Conservation (phyloP, 768 basidiomycete species). For the Paxillus rubicundulus region DNA sequence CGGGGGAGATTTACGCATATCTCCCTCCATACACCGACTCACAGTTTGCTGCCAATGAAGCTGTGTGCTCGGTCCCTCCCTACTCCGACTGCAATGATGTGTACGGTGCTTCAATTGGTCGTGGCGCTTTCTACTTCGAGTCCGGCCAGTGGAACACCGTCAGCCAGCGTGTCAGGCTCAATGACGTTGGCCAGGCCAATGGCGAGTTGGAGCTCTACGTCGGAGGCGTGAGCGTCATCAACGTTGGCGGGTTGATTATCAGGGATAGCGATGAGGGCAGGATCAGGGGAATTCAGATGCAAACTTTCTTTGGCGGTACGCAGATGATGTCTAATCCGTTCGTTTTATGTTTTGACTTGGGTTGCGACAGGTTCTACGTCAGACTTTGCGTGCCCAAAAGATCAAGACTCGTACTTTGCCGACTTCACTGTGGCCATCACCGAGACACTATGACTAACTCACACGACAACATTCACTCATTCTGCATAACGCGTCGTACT, state of each 20-base stretch:
- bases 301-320: slow-evolving; percentile 78
- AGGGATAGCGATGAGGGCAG: slow-evolving; percentile 45
- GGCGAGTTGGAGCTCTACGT: slow-evolving; percentile 70
- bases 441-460: slow-evolving; percentile 36
- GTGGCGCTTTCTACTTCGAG: slow-evolving; percentile 63
- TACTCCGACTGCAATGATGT: slow-evolving; percentile 54
- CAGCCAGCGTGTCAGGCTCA: slow-evolving; percentile 68
- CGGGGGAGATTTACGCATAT: slow-evolving; percentile 72
- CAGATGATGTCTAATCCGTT: slow-evolving; percentile 8
- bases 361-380: slow-evolving; percentile 39
- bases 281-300: slow-evolving; percentile 67
- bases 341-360: background rate
- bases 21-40: slow-evolving; percentile 44
- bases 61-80: slow-evolving; percentile 47
- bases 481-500: background rate
- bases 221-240: slow-evolving; percentile 63
- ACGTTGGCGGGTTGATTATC: slow-evolving; percentile 52
- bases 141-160: slow-evolving; percentile 69
- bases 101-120: slow-evolving; percentile 67
- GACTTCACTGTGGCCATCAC: slow-evolving; percentile 68
- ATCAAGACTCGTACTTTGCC: slow-evolving; percentile 63
- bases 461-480: background rate
- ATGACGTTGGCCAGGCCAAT: slow-evolving; percentile 65
- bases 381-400: slow-evolving; percentile 57
- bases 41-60: slow-evolving; percentile 39